Base-by-base conservation (phyloP, 805 yeast genomes). In the Schwanniomyces yamadae region DNA sequence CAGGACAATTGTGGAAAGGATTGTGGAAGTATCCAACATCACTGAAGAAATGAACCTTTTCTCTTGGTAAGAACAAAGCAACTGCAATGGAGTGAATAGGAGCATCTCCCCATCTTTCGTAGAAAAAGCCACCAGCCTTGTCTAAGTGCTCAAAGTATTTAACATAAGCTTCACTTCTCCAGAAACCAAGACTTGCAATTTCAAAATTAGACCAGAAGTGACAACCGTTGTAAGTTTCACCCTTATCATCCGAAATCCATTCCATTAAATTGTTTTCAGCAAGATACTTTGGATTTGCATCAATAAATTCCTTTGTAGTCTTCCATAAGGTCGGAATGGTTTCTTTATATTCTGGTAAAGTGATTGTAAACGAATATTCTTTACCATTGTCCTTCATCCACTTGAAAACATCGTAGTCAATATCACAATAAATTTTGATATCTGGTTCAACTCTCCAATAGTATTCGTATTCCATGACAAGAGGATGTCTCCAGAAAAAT, bases 381-480 rank as follows among this genome's bases (percentile, higher is more conserved):
- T 88, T 88, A 41, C 74, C 66, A 48, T 84, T 78, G 37, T 78
- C 79, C 46, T 86, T 72, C 83, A 90, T 74, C 46, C 82, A 73
- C 50, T 76, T 73, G 66, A 90, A 90, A 10, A 96, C 90, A 57
- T 90, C 98, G 60, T 80, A 82, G 53, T 80, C 78, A 42, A 88
- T 69, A 59, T 88, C 95, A 71, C 95, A 88, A 63, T 68, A 81
- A 49, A 86, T 74, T 61, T 76, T 75, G 57, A 84, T 73, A 57
- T 80, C 84, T 15, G 95, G 95, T 63, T 87, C 96, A 37, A 87
- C 93, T 63, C 96, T 78, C 96, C 96, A 87, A 71, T 88, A 87
- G 72, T 81, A 87, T 41, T 83, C 87, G 59, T 79, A 87, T n/a
- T 84, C 80, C 40, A 66, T 66, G 75, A 87, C 56, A 40, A 83